Evolutionary conservation across 805 yeast species (phyloP).

Genomic region (Spathaspora girioi): DNA sequence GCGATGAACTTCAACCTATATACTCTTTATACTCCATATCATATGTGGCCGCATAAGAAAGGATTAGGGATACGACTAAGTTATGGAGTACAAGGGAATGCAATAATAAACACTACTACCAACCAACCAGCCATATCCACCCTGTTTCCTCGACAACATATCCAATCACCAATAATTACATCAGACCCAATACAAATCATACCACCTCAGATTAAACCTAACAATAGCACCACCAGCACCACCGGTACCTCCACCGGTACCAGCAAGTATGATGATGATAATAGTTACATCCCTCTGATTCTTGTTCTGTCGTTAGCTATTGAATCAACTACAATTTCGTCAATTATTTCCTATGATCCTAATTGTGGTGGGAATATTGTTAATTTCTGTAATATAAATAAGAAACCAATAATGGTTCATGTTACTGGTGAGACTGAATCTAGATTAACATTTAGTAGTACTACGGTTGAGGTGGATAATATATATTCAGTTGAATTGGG

Average conservation of each 20-base stretch:
- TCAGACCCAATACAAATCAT: neutral
- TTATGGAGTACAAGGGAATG: constrained; percentile 42
- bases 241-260: too few species aligned
- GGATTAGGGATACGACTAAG: constrained; percentile 37
- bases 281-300: constrained; percentile 2
- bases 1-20: too few species aligned
- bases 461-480: neutral
- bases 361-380: constrained; percentile 25
- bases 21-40: too few species aligned
- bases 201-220: constrained; percentile 8
- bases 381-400: neutral
- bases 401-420: constrained; percentile 15
- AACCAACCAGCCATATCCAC: neutral
- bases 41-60: constrained; percentile 41
- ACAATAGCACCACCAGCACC: too few species aligned
- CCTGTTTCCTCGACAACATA: neutral
- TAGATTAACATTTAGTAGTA: constrained; percentile 12
- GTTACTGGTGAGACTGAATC: constrained; percentile 30
- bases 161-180: neutral
- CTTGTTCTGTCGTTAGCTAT: constrained; percentile 1
- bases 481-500: constrained; percentile 11
- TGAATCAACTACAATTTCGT: constrained; percentile 19
- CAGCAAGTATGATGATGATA: neutral
- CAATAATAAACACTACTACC: too few species aligned
- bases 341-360: constrained; percentile 31